Evolutionary conservation across 192 early-diverging fungal species (phyloP), one percentile per base, ranked within the genome.

Genomic region (Dimargaris xerosporica): DNA sequence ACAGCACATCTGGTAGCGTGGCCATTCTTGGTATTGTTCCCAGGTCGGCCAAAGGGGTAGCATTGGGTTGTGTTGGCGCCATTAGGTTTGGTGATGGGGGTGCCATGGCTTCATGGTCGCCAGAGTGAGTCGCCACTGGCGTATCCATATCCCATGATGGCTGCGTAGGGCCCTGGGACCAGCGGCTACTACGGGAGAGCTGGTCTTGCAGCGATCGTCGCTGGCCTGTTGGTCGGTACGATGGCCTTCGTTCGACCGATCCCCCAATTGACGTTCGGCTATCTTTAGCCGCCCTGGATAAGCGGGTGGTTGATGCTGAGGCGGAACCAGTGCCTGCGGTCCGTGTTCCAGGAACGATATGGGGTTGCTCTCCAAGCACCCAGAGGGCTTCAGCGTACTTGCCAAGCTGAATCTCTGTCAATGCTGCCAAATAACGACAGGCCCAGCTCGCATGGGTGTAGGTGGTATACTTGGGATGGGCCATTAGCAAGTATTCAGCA

Each of bases 311-410:
- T 21, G 26, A 25, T 21, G 54, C 28, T 5, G n/a, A 11, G 23
- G 26, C 28, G 9, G 5, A 5, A 16, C 34, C 30, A n/a, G 26
- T 39, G 34, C 17, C 54, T 5, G 7, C 5, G 12, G 26, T 56
- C 17, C 12, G 52, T 45, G 17, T 45, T 9, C 44, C 16, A 12
- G 44, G 17, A 12, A 16, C n/a, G 25, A 6, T 7, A 6, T 21
- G 50, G 5, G 54, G 54, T 25, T 29, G 54, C n/a, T 56, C 54
- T 7, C 54, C 54, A 16, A 56, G 54, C 23, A 56, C 25, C 54
- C 54, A 56, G 7, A 56, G 30, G 54, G 54, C 30, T 7, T 56
- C 54, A 56, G 25, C 54, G 28, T 56, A 56, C 31, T 56, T 56
- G 7, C 54, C 54, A 21, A 56, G 28, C 3, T 41, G 54, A 9